A percentile compares a stretch with the other conserved stretches of the same genome.
phyloP scores from a whole-genome alignment of 176 grass and related monocot species.

The Carex parvula region DNA sequence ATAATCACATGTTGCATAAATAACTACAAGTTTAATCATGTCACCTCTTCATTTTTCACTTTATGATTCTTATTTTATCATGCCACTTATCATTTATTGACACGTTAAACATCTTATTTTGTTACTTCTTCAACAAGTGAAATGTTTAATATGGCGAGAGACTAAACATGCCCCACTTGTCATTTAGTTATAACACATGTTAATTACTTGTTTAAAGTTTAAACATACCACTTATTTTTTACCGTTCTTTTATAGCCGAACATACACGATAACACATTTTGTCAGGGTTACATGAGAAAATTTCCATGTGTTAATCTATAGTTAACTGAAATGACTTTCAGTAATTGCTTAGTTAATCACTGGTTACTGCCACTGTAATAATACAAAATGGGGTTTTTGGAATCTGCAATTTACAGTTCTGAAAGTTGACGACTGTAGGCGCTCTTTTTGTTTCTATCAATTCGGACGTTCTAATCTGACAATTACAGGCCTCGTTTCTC shows the following conservation, averaged over 20 bases:
- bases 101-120: no score
- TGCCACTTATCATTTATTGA: no score
- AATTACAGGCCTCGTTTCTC: slow-evolving; percentile 9
- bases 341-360: neutral
- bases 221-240: no score
- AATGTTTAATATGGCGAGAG: no score
- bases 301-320: neutral
- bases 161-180: no score
- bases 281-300: neutral
- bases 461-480: slow-evolving; percentile 28
- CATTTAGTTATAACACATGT: no score
- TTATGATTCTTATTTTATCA: no score
- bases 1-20: no score
- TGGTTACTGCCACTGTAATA: neutral
- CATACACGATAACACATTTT: neutral
- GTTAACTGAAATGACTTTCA: neutral
- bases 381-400: neutral
- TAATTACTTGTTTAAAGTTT: no score
- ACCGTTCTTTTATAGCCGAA: neutral
- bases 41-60: no score
- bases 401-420: slow-evolving; percentile 19
- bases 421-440: slow-evolving; percentile 1
- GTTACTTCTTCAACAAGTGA: no score
- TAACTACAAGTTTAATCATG: no score
- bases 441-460: slow-evolving; percentile 15